A percentile compares a stretch with the other conserved stretches of the same genome.
Conservation (phyloP, 495 filamentous ascomycete species). For the Acidomyces sp. region DNA sequence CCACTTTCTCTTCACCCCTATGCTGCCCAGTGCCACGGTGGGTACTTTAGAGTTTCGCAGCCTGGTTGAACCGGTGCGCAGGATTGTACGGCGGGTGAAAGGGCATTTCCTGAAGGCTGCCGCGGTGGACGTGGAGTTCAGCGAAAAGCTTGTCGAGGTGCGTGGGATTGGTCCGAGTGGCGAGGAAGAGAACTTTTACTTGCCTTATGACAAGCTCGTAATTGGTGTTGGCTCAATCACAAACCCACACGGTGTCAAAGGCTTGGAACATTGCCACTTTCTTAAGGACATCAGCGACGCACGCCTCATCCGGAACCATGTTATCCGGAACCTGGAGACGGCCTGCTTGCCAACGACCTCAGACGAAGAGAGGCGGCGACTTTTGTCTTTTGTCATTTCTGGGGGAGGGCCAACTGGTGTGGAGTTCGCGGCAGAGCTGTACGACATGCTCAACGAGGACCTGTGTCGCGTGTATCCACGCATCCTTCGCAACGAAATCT, state of each 20-base stretch:
- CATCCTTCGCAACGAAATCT: slow-evolving; percentile 89
- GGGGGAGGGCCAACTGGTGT: slow-evolving; percentile 96
- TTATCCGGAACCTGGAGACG: slow-evolving; percentile 83
- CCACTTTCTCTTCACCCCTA: slow-evolving; percentile 95
- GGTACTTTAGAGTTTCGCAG: slow-evolving; percentile 85
- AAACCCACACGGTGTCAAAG: slow-evolving; percentile 92
- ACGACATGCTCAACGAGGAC: slow-evolving; percentile 93
- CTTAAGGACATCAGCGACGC: slow-evolving; percentile 91
- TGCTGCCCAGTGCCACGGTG: slow-evolving; percentile 92
- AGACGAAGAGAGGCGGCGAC: slow-evolving; percentile 73
- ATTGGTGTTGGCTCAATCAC: slow-evolving; percentile 84
- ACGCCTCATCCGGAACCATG: slow-evolving; percentile 68
- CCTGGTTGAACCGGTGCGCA: slow-evolving; percentile 81
- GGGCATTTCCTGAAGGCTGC: slow-evolving; percentile 83
- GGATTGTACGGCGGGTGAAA: slow-evolving; percentile 59
- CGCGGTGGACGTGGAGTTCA: slow-evolving; percentile 83
- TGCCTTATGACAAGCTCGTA: slow-evolving; percentile 98
- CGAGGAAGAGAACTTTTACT: slow-evolving; percentile 65
- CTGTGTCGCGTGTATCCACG: slow-evolving; percentile 69
- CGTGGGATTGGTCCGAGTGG: slow-evolving; percentile 59
- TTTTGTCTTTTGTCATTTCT: slow-evolving; percentile 88
- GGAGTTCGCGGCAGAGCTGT: slow-evolving; percentile 93
- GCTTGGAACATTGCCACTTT: slow-evolving; percentile 87
- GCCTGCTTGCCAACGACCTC: slow-evolving; percentile 87
- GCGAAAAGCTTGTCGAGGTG: slow-evolving; percentile 77